Conservation (phyloP, 176 grass and related monocot species). For the Aegilops umbellulata region DNA sequence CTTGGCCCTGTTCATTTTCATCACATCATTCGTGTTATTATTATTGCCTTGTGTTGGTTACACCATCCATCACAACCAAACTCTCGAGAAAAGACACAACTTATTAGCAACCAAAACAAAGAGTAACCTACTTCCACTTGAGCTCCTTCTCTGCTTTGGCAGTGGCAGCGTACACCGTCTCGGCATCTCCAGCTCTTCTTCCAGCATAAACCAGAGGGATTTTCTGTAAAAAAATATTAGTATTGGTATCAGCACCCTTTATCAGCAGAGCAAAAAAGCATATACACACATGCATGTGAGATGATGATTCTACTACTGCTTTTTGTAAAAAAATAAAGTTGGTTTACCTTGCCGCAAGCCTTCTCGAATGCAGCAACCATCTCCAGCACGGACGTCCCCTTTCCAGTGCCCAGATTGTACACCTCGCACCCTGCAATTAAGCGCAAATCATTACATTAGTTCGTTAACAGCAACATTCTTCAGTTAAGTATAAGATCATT, state of each 20-base stretch:
- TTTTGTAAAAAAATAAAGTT: too few species aligned
- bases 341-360: slow-evolving; percentile 59
- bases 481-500: neutral
- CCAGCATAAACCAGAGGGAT: slow-evolving; percentile 69
- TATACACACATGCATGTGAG: too few species aligned
- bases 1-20: slow-evolving; percentile 49
- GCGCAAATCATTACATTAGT: neutral
- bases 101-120: neutral
- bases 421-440: slow-evolving; percentile 60
- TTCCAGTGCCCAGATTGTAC: slow-evolving; percentile 85
- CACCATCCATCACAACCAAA: neutral
- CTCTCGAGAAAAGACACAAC: neutral
- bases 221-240: too few species aligned
- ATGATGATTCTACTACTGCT: too few species aligned
- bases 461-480: neutral
- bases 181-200: slow-evolving; percentile 73
- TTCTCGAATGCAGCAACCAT: slow-evolving; percentile 82
- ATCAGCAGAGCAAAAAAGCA: too few species aligned
- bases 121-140: slow-evolving; percentile 69
- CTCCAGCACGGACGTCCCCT: slow-evolving; percentile 79
- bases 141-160: slow-evolving; percentile 76
- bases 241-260: too few species aligned
- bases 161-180: slow-evolving; percentile 63
- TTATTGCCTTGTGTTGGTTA: neutral
- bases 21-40: too few species aligned